Evolutionary conservation across 768 basidiomycete species (phyloP).

Genomic region (Mycena crocata): DNA sequence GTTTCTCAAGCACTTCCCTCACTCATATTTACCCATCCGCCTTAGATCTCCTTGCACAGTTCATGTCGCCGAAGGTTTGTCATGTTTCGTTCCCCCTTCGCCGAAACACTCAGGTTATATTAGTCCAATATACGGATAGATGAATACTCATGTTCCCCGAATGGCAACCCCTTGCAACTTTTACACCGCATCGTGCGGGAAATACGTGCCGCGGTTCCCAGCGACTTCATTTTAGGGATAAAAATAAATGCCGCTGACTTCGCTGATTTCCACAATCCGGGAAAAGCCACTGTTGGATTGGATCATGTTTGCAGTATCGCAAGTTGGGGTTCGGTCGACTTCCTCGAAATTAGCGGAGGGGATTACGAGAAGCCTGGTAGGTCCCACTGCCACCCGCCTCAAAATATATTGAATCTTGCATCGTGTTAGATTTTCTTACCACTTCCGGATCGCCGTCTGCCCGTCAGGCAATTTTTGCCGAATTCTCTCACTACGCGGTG

Average conservation of each 20-base stretch:
- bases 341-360: constrained; percentile 90
- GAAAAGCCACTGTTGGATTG: constrained; percentile 58
- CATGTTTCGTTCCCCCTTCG: constrained; percentile 8
- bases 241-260: constrained; percentile 89
- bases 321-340: constrained; percentile 76
- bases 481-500: constrained; percentile 71
- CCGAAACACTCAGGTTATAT: not conserved
- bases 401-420: not conserved
- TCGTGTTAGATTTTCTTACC: constrained; percentile 57
- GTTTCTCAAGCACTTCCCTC: constrained; percentile 42
- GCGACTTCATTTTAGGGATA: constrained; percentile 77
- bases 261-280: constrained; percentile 43
- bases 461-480: constrained; percentile 68
- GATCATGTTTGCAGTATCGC: constrained; percentile 71
- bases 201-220: constrained; percentile 66
- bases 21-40: not conserved
- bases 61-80: constrained; percentile 77
- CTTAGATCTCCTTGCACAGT: constrained; percentile 73
- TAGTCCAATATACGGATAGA: constrained; percentile 67
- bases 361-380: constrained; percentile 84
- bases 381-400: constrained; percentile 22
- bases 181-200: constrained; percentile 64
- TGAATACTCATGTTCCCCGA: constrained; percentile 59
- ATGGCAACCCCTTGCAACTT: constrained; percentile 66
- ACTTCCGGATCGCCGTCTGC: constrained; percentile 18